A percentile compares a stretch with the other conserved stretches of the same genome.
These are phyloP conservation scores for Zanthoxylum bungeanum DNA, from an alignment of 345 rosid genomes.

Conservation along the genomic window DNA sequence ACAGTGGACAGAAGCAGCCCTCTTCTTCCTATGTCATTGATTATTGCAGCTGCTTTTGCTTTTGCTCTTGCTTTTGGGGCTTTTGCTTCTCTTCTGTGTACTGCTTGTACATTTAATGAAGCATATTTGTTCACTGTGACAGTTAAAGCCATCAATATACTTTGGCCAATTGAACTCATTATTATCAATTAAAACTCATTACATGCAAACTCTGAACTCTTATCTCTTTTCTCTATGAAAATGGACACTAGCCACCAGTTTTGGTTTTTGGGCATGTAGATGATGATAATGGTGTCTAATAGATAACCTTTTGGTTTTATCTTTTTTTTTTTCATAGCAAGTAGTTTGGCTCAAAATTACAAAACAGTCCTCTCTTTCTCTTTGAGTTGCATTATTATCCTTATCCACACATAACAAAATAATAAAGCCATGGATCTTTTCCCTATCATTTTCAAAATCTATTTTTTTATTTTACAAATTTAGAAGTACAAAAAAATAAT, in stretches of 20 bases:
- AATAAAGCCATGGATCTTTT: neutral
- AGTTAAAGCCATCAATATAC: constrained; percentile 87
- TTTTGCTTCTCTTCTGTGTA: constrained; percentile 48
- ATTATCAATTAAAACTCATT: constrained; percentile 11
- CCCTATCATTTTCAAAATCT: neutral
- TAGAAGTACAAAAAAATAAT: neutral
- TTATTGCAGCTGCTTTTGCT: constrained; percentile 13
- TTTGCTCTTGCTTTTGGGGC: constrained; percentile 4
- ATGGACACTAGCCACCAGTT: constrained; percentile 20
- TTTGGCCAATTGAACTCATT: constrained; percentile 64
- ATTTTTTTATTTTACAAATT: neutral
- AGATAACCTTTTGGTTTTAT: neutral
- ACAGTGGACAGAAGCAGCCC: constrained; percentile 50
- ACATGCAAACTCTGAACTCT: constrained; percentile 1
- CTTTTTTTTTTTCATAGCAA: neutral
- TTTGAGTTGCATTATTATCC: too few species aligned
- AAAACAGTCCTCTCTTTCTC: neutral
- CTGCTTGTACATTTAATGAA: constrained; percentile 72
- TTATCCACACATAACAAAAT: neutral
- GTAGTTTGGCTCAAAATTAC: constrained; percentile 4
- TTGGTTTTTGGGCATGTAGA: neutral
- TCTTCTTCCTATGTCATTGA: constrained; percentile 46
- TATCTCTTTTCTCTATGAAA: neutral
- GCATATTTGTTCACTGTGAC: constrained; percentile 82
- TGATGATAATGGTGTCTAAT: constrained; percentile 17